phyloP scores from a whole-genome alignment of 1,284 basidiomycete species.

The Cystobasidiaceae sp. region DNA sequence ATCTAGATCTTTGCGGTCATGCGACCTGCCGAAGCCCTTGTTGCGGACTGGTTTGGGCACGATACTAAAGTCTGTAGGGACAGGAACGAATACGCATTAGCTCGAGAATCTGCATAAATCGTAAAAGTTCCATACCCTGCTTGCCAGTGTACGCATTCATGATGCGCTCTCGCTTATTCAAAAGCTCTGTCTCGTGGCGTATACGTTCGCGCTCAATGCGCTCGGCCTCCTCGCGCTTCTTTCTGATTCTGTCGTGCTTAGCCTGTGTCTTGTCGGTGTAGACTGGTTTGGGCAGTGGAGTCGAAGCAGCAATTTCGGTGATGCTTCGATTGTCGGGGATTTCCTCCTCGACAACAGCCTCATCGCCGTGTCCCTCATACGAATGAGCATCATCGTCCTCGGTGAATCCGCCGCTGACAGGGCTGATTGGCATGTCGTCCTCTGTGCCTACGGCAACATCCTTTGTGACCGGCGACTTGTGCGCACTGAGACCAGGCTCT shows the following conservation, averaged over 20 bases:
- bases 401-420: background rate
- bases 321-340: slow-evolving; percentile 22
- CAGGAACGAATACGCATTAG: background rate
- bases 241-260: slow-evolving; percentile 15
- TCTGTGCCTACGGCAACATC: slow-evolving; percentile 3
- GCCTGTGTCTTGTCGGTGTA: slow-evolving; percentile 27
- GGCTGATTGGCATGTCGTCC: background rate
- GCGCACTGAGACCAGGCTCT: background rate
- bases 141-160: slow-evolving; percentile 26
- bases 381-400: background rate
- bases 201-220: slow-evolving; percentile 18
- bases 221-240: slow-evolving; percentile 26
- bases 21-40: slow-evolving; percentile 2
- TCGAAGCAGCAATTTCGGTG: slow-evolving; percentile 7
- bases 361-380: too few species aligned
- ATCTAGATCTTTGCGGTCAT: slow-evolving; percentile 21
- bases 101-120: background rate
- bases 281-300: slow-evolving; percentile 12
- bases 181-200: slow-evolving; percentile 9
- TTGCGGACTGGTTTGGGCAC: slow-evolving; percentile 13
- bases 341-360: slow-evolving; percentile 7
- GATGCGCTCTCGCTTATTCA: slow-evolving; percentile 23
- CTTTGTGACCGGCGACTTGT: background rate
- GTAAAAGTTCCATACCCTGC: background rate
- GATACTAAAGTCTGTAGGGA: slow-evolving; percentile 20